Evolutionary conservation across 2,329 filamentous ascomycete species (phyloP), one percentile per base, ranked within the genome.

Genomic region (Aureobasidium pullulans): DNA sequence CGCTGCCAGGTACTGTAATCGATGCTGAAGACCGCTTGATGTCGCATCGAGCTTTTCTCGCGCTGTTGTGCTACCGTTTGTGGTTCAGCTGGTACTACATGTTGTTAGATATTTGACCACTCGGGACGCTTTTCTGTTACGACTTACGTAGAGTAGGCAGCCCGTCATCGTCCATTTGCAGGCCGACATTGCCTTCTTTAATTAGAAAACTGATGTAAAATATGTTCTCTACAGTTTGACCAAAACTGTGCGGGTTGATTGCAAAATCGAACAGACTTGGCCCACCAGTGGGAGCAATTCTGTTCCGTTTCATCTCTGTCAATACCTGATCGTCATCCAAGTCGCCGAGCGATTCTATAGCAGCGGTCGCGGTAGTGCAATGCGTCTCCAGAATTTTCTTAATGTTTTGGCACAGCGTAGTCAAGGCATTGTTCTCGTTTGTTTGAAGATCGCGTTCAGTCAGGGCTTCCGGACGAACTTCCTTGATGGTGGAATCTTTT

Each of bases 151-250:
- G 73, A 23, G 90, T 84, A n/a, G 92, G 92, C 43, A 96, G 75
- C 1, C 82, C 85, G 62, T 87, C 76, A 11, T 84, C 80, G 68
- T 96, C 92, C 59, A 84, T 81, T 3, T 83, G 79, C n/a, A 99
- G 80, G 36, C 84, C 84, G 6, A 91, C 83, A 61, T 82, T 84
- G 10, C 91, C 91, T 73, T 99, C 94, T 60, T 89, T 85, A 61
- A 97, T 90, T 62, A 99, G 76, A 69, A 99, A 99, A 70, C 90
- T 95, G 66, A 96, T 84, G 71, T 97, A 97, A 73, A 99, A 99
- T 67, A 99, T 79, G 67, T 99, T 99, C 71, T 99, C 94, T 6
- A 99, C 86, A 0, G 91, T 96, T 73, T 99, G 94, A 0, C 90
- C 90, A 67, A 97, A 99, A 0, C 90, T 96, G 40, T 77, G 77